These are phyloP conservation scores for Lepidium didymum DNA, from an alignment of 345 rosid species.

Conservation along the genomic window DNA sequence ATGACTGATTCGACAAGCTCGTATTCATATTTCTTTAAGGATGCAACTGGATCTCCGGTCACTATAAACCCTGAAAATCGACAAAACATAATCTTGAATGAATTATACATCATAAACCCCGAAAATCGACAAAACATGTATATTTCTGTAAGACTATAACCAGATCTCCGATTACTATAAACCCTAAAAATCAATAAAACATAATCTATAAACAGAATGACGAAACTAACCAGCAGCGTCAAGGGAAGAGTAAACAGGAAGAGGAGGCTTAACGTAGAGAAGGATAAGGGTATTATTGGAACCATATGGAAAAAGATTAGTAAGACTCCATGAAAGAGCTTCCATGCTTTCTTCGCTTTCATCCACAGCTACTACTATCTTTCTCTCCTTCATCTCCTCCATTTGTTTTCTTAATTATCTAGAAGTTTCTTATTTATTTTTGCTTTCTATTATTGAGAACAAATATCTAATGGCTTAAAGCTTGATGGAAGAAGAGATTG, in stretches of 20 bases:
- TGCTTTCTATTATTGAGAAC: neutral
- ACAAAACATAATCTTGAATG: neutral
- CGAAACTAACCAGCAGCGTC: constrained; percentile 52
- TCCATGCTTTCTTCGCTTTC: constrained; percentile 90
- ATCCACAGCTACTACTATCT: constrained; percentile 79
- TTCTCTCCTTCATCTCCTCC: constrained; percentile 30
- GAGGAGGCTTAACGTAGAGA: constrained; percentile 79
- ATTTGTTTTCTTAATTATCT: neutral
- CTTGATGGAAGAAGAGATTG: neutral
- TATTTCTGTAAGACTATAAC: neutral
- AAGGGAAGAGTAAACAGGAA: constrained; percentile 50
- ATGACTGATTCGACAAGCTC: constrained; percentile 59
- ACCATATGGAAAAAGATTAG: constrained; percentile 40
- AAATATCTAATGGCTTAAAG: constrained; percentile 9
- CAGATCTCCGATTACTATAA: constrained; percentile 47
- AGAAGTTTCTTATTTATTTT: neutral
- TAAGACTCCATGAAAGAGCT: constrained; percentile 82
- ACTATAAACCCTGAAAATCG: constrained; percentile 41
- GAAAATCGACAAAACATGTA: neutral
- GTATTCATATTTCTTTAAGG: constrained; percentile 44
- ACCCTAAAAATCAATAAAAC: constrained; percentile 35
- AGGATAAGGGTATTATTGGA: constrained; percentile 46
- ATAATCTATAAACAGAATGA: neutral
- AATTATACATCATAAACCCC: neutral
- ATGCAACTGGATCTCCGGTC: constrained; percentile 37